A percentile compares a stretch with the other conserved stretches of the same genome.
phyloP scores from a whole-genome alignment of 208 protist genomes.

The Acanthamoeba healyi region DNA sequence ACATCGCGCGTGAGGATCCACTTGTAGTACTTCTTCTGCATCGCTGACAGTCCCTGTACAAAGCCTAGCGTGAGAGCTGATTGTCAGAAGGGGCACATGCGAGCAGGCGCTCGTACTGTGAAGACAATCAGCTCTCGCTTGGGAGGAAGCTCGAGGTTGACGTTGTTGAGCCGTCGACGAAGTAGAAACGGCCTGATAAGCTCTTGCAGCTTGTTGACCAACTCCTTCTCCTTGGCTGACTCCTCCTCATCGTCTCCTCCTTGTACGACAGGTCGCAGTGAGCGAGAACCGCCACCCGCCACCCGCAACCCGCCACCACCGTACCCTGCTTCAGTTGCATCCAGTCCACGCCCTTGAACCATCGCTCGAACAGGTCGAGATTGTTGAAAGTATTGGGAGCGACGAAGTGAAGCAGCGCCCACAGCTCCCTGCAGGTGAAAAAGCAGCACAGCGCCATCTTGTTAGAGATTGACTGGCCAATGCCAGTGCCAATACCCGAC shows the following conservation, averaged over 20 bases:
- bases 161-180: conserved; percentile 89
- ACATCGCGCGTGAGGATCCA: conserved; percentile 91
- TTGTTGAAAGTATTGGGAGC: conserved; percentile 89
- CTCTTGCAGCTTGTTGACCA: conserved; percentile 91
- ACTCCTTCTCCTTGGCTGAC: conserved; percentile 38
- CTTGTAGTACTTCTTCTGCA: conserved; percentile 91
- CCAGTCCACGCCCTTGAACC: conserved; percentile 40
- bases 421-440: conserved; percentile 87
- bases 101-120: conserved; percentile 79
- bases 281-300: too few relatives aligned
- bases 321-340: not conserved
- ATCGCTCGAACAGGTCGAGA: conserved; percentile 70
- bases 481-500: too few relatives aligned
- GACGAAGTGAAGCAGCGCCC: conserved; percentile 93
- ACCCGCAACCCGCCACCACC: too few relatives aligned
- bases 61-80: too few relatives aligned
- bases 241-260: conserved; percentile 22
- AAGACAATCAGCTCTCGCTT: conserved; percentile 88
- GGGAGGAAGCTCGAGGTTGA: conserved; percentile 85
- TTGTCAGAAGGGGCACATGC: not conserved
- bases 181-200: conserved; percentile 87
- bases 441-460: not conserved
- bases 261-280: too few relatives aligned
- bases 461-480: not conserved
- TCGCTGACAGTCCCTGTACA: conserved; percentile 27